Evolutionary conservation across 1,284 basidiomycete species (phyloP).

Genomic region (Ceratobasidium sp.): DNA sequence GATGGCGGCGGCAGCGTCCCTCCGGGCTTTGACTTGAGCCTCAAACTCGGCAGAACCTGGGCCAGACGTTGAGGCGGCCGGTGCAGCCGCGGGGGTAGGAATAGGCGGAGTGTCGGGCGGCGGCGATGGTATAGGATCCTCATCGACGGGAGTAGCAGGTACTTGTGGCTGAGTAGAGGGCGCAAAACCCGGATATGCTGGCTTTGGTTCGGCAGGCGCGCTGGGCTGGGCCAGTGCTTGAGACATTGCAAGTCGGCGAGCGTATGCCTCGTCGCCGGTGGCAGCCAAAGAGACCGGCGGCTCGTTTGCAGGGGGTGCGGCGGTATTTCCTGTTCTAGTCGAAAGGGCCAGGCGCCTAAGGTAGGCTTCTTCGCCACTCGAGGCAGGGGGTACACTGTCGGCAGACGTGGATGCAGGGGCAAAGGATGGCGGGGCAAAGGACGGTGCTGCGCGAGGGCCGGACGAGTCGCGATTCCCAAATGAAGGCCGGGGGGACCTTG

Average conservation of each 20-base stretch:
- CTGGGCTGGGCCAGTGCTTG: constrained; percentile 44
- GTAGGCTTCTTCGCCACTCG: constrained; percentile 78
- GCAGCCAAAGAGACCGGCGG: constrained; percentile 31
- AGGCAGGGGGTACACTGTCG: constrained; percentile 50
- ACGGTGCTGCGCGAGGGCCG: constrained; percentile 49
- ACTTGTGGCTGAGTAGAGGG: constrained; percentile 56
- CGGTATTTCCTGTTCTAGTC: constrained; percentile 53
- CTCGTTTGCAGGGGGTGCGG: constrained; percentile 61
- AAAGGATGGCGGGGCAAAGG: constrained; percentile 51
- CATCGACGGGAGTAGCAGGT: neutral
- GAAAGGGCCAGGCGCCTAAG: constrained; percentile 73
- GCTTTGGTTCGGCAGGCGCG: constrained; percentile 19
- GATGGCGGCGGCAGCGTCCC: constrained; percentile 83
- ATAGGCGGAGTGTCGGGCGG: constrained; percentile 63
- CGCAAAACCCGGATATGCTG: constrained; percentile 55
- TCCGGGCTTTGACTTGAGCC: constrained; percentile 68
- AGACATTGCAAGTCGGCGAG: constrained; percentile 48
- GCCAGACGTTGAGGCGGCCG: constrained; percentile 51
- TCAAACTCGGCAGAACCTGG: constrained; percentile 61
- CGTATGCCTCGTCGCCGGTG: constrained; percentile 49
- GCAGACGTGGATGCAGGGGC: constrained; percentile 50
- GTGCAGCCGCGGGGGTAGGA: constrained; percentile 41
- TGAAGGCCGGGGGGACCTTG: constrained; percentile 29
- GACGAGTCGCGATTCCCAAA: constrained; percentile 18
- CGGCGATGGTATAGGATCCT: constrained; percentile 36